phyloP scores from a whole-genome alignment of 352 stramenopile species.

The Phytophthora agathidicida region DNA sequence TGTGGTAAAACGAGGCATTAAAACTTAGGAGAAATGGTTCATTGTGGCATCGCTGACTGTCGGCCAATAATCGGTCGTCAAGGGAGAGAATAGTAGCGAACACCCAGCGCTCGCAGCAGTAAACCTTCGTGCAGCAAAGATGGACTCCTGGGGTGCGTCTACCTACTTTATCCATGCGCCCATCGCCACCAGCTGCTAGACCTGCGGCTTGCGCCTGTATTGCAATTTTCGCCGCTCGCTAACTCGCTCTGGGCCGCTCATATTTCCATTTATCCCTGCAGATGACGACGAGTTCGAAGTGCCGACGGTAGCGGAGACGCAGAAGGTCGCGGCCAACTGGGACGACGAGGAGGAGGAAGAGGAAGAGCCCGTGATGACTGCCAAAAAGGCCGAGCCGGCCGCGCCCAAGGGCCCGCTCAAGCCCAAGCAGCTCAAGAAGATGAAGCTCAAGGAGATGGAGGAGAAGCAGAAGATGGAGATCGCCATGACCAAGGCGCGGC shows the following conservation, averaged over 20 bases:
- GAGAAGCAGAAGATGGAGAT: conserved; percentile 84
- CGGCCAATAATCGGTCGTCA: conserved; percentile 20
- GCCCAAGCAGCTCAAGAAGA: conserved; percentile 89
- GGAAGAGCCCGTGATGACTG: conserved; percentile 41
- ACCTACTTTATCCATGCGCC: not conserved
- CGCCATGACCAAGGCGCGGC: conserved; percentile 72
- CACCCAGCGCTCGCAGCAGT: conserved; percentile 1
- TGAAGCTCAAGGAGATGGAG: conserved; percentile 87
- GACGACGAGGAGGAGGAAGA: conserved; percentile 84
- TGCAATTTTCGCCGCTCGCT: not conserved
- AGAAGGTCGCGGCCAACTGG: conserved; percentile 63
- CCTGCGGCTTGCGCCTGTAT: not conserved
- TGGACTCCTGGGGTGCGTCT: conserved; percentile 82
- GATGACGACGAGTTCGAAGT: conserved; percentile 89
- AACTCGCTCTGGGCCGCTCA: conserved; percentile 12
- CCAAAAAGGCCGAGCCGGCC: conserved; percentile 28
- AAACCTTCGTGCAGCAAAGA: too few relatives aligned
- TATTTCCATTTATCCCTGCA: conserved; percentile 20
- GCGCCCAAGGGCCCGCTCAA: conserved; percentile 67
- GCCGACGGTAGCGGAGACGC: conserved; percentile 50
- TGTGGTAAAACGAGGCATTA: too few relatives aligned
- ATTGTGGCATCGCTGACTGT: too few relatives aligned
- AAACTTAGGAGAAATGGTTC: too few relatives aligned
- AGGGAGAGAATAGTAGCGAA: conserved; percentile 15
- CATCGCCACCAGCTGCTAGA: not conserved